A percentile compares a stretch with the other conserved stretches of the same genome.
Evolutionary conservation across 116 monocot genomes (phyloP).

Genomic region (Phalaenopsis hybrid): DNA sequence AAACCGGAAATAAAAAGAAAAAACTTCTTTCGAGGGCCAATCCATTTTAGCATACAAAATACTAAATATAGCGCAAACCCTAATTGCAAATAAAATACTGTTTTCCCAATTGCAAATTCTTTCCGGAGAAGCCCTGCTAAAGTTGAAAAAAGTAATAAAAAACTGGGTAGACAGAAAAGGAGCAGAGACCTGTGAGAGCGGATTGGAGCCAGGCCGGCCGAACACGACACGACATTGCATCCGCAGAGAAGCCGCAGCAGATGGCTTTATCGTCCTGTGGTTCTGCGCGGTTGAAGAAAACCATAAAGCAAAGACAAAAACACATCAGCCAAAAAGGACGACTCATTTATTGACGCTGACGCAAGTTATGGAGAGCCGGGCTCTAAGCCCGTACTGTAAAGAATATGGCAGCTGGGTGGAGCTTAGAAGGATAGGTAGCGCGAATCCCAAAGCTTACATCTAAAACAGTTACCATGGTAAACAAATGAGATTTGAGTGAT

Average conservation of each 20-base stretch:
- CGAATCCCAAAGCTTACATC: background rate
- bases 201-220: conserved; percentile 76
- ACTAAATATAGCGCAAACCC: too few species aligned
- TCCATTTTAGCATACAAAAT: too few species aligned
- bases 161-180: too few species aligned
- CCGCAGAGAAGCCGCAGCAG: background rate
- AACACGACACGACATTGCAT: conserved; percentile 6
- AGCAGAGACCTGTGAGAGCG: too few species aligned
- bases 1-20: too few species aligned
- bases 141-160: too few species aligned
- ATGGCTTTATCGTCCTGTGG: background rate
- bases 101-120: too few species aligned
- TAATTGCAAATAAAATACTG: conserved; percentile 7
- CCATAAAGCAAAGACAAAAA: background rate
- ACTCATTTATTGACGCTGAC: background rate
- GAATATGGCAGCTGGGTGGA: background rate
- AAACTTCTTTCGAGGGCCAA: too few species aligned
- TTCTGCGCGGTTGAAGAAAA: conserved; percentile 1
- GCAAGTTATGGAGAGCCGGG: background rate
- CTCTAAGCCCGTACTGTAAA: background rate
- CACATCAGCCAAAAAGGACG: background rate
- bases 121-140: too few species aligned
- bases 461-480: background rate
- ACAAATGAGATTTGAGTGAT: background rate
- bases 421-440: background rate